Evolutionary conservation across 1,284 basidiomycete species (phyloP), one percentile per base, ranked within the genome.

Genomic region (Boletus sp.): DNA sequence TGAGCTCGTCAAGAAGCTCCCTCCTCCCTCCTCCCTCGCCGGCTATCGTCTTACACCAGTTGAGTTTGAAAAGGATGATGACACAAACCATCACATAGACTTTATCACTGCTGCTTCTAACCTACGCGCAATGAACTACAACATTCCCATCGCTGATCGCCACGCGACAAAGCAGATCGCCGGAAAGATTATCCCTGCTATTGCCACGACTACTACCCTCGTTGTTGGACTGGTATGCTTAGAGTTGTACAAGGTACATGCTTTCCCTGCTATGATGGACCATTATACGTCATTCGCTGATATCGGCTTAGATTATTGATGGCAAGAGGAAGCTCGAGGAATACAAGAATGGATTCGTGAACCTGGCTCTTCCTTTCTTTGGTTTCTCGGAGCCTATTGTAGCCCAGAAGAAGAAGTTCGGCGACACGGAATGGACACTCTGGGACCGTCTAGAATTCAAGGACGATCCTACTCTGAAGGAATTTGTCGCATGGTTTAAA

Each of bases 61-160:
- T 58, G 96, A 98, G 73, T 99, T 99, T 72, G 97, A 99, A 82
- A 99, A 99, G 81, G 97, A 99, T 75, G 97, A 99, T 72, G 97
- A 99, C 76, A 88, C 89, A 47, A 99, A 99, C 79, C 88, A 94
- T 79, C 97, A 99, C 79, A 98, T 99, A 74, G 97, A 98, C 79
- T 99, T 99, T 77, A 98, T 99, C 79, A 98, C 96, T 40, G 93
- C 97, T 9, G 93, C 97, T 5, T 98, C 97, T 55, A 99, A 99
- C 81, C 83, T 99, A 64, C 93, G 97, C 51, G 97, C 97, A 2
- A 85, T 89, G 80, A 99, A 99, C 80, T 99, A 99, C 79, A 90
- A 82, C 66, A 99, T 99, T 74, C 83, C 85, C 55, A 81, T 86
- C 28, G 95, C 96, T 17, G 95, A 98, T 78, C 86, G 90, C 60